Evolutionary conservation across 2,329 filamentous ascomycete species (phyloP), one percentile per base, ranked within the genome.

Genomic region (Aschersonia sp.): DNA sequence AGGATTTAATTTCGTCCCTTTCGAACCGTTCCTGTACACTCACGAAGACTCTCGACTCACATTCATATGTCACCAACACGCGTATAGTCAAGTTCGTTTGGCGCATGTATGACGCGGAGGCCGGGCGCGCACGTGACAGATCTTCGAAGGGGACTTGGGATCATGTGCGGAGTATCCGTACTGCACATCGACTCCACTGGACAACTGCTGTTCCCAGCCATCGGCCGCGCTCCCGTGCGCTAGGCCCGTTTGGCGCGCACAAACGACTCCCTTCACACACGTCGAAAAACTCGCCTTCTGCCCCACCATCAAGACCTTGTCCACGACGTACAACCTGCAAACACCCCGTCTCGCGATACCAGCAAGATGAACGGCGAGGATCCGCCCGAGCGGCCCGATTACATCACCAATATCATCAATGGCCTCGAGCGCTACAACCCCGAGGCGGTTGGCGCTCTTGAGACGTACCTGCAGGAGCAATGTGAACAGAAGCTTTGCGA

Each of bases 381-480:
- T 70, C 85, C 87, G 73, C 82, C 87, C 60, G 87, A 95, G 69
- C 78, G 92, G 67, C 91, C 92, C 59, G 86, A 92, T 57, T 82
- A 92, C 67, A 94, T 98, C 69, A 84, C 88, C 64, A 76, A 73
- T 67, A 96, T 98, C 63, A 88, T 98, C 64, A 95, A 91, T 71
- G 91, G 92, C 58, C 86, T 98, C 54, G 92, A 98, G 70, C 80
- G 92, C 62, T 98, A 98, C 75, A 98, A 98, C 70, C 92, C 92
- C 42, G 92, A 98, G 74, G 95, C 92, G 46, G 94, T 94, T 45
- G 79, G 80, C 53, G 77, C 86, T 56, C 92, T 98, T 68, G 91
- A 98, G 76, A 84, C 87, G 66, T 98, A 98, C 70, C 84, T 98
- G 53, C 77, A 78, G 62, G 82, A 89, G 68, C 92, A 98, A 72